A percentile compares a stretch with the other conserved stretches of the same genome.
Evolutionary conservation across 225 moss, liverwort and hornwort genomes (phyloP).

Genomic region (Asterella californica): DNA sequence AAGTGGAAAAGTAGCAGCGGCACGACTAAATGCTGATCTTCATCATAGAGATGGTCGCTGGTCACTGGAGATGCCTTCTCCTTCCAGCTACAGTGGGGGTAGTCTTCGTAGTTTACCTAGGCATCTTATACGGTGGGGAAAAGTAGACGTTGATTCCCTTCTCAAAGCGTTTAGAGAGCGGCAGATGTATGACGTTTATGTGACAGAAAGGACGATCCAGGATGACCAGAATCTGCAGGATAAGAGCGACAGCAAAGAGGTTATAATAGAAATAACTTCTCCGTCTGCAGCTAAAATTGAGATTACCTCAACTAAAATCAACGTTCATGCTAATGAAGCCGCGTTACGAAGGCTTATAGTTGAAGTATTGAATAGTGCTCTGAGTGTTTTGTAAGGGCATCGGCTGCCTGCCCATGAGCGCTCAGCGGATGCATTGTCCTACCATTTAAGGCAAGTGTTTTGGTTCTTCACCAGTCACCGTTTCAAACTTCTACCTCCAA

Average conservation of each 20-base stretch:
- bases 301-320: slow-evolving; percentile 31
- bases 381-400: slow-evolving; percentile 27
- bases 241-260: slow-evolving; percentile 15
- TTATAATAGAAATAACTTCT: slow-evolving; percentile 34
- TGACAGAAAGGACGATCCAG: slow-evolving; percentile 26
- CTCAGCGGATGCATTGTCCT: neutral
- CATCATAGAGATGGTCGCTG: slow-evolving; percentile 64
- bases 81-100: slow-evolving; percentile 28
- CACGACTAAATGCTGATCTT: slow-evolving; percentile 67
- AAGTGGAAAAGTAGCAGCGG: slow-evolving; percentile 65
- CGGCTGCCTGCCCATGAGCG: neutral
- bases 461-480: neutral
- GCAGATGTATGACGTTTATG: slow-evolving; percentile 58
- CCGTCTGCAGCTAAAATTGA: slow-evolving; percentile 37
- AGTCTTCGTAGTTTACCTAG: slow-evolving; percentile 27
- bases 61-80: slow-evolving; percentile 49
- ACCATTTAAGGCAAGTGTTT: neutral
- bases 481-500: too few relatives aligned
- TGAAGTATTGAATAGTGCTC: slow-evolving; percentile 32
- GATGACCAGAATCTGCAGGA: slow-evolving; percentile 19
- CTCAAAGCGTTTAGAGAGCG: slow-evolving; percentile 69
- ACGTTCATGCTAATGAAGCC: slow-evolving; percentile 42
- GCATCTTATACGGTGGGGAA: slow-evolving; percentile 74
- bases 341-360: slow-evolving; percentile 33
- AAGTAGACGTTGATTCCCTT: slow-evolving; percentile 60